Conservation (phyloP, 352 stramenopile genomes). For the Pythium apleroticum region DNA sequence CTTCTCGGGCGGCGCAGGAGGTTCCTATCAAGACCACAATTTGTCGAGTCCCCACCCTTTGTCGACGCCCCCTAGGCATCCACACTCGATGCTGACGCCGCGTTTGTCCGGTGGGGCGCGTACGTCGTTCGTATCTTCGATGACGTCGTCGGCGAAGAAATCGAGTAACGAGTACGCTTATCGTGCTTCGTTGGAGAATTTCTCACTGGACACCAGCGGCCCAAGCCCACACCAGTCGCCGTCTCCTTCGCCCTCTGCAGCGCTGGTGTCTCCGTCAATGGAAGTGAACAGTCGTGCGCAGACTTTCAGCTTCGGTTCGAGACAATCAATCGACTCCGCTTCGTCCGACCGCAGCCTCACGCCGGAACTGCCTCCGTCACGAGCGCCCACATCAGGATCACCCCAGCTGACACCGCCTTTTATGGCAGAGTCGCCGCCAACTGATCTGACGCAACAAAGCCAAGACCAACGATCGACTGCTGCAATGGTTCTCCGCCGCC, state of each 20-base stretch:
- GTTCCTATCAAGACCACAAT: slow-evolving; percentile 45
- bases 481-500: slow-evolving; percentile 26
- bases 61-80: slow-evolving; percentile 70
- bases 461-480: slow-evolving; percentile 16
- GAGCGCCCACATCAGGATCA: slow-evolving; percentile 13
- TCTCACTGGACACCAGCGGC: slow-evolving; percentile 46
- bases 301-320: slow-evolving; percentile 21
- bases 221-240: slow-evolving; percentile 14
- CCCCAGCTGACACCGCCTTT: slow-evolving; percentile 41
- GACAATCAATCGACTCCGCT: slow-evolving; percentile 10
- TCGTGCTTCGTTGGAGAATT: slow-evolving; percentile 62
- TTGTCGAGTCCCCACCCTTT: slow-evolving; percentile 34
- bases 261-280: not conserved
- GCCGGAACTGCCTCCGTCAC: slow-evolving; percentile 6
- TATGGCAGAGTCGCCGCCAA: slow-evolving; percentile 17
- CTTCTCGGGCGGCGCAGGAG: slow-evolving; percentile 29
- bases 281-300: slow-evolving; percentile 7
- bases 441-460: not conserved
- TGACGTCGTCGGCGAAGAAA: slow-evolving; percentile 26
- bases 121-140: slow-evolving; percentile 29
- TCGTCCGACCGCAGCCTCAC: slow-evolving; percentile 22
- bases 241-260: not conserved
- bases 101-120: slow-evolving; percentile 30
- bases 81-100: slow-evolving; percentile 53
- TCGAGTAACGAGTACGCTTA: slow-evolving; percentile 36